Percentiles rank a stretch among this genome's conserved stretches.
These are phyloP conservation scores for Aspergillus kassunensis DNA, from an alignment of 495 filamentous ascomycete species.

Conservation along the genomic window DNA sequence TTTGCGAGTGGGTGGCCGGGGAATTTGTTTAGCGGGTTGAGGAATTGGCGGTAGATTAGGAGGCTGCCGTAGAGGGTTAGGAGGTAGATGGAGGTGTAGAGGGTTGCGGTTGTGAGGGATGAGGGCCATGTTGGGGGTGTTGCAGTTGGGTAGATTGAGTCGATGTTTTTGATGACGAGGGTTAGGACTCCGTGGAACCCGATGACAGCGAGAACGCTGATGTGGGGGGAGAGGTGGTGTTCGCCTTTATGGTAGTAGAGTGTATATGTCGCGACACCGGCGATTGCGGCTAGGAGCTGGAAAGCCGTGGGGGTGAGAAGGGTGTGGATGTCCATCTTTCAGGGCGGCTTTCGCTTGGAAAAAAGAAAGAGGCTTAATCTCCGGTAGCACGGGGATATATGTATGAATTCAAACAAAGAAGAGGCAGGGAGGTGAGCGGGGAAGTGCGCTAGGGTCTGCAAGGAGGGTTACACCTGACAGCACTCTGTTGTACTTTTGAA, in stretches of 20 bases:
- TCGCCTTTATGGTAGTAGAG: conserved; percentile 6
- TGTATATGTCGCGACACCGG: not conserved
- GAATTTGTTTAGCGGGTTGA: conserved; percentile 4
- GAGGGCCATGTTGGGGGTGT: no score
- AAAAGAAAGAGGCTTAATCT: no score
- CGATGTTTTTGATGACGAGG: not conserved
- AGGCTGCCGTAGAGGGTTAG: not conserved
- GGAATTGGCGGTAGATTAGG: not conserved
- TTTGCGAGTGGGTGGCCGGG: not conserved
- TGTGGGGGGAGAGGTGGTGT: not conserved
- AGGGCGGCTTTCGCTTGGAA: no score
- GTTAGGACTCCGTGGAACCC: not conserved
- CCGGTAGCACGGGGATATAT: no score
- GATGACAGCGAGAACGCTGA: not conserved
- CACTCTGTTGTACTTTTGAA: no score
- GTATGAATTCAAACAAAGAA: no score
- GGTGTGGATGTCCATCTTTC: not conserved
- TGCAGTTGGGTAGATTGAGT: not conserved
- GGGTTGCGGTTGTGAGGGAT: not conserved
- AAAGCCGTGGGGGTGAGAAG: not conserved
- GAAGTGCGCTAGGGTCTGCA: no score
- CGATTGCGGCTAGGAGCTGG: not conserved
- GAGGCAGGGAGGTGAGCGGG: no score
- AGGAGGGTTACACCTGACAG: no score
- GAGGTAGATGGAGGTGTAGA: not conserved